Evolutionary conservation across 2,329 filamentous ascomycete genomes (phyloP).

Genomic region (Hirsutella thompsonii): DNA sequence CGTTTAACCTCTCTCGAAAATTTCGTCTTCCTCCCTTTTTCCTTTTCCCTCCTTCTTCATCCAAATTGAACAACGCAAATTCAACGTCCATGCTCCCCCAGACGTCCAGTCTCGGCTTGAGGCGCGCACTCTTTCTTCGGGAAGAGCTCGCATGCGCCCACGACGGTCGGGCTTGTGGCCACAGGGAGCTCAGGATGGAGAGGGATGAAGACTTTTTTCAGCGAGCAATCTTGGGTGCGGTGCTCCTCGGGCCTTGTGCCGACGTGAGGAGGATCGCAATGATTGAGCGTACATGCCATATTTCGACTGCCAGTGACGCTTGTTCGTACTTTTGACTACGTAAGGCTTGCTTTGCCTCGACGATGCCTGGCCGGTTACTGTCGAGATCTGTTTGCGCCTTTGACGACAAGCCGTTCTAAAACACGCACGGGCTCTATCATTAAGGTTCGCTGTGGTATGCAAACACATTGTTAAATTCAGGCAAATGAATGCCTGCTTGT

Average conservation of each 20-base stretch:
- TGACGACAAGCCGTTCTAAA: no score
- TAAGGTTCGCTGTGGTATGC: no score
- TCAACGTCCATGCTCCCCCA: conserved; percentile 29
- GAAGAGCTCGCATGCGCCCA: conserved; percentile 23
- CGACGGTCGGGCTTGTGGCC: conserved; percentile 25
- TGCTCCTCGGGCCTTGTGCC: conserved; percentile 30
- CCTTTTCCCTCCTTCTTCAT: conserved; percentile 14
- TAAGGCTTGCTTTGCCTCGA: no score
- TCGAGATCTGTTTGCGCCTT: no score
- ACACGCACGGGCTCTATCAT: no score
- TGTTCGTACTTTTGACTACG: conserved; percentile 5
- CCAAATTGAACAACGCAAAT: conserved; percentile 35
- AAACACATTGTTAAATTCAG: no score
- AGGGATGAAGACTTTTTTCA: conserved; percentile 21
- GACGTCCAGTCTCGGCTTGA: not conserved
- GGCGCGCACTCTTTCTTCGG: not conserved
- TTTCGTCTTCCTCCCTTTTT: conserved; percentile 6
- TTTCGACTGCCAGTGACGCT: conserved; percentile 7
- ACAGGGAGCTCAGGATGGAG: conserved; percentile 36
- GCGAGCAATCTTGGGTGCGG: conserved; percentile 48
- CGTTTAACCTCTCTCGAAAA: no score
- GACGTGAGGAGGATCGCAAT: conserved; percentile 43
- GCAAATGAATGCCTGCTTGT: no score
- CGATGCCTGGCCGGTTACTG: no score
- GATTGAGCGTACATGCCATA: conserved; percentile 41